Base-by-base conservation (phyloP, 495 filamentous ascomycete species). In the Apodospora peruviana region DNA sequence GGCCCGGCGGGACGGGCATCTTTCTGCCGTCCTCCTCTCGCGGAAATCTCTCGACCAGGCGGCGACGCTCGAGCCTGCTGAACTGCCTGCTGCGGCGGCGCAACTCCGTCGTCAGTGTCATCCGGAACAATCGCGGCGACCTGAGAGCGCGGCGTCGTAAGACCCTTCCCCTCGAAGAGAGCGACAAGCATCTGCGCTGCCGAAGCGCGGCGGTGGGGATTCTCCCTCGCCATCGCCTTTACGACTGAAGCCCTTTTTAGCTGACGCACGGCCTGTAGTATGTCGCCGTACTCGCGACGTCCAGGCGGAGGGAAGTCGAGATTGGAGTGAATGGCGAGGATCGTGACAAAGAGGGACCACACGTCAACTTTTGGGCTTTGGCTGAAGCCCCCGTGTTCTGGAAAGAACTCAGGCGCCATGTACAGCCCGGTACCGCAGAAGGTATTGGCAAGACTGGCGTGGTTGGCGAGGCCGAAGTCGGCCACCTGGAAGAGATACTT, bases 291-390 rank as follows among this genome's bases (percentile, higher is more conserved):
- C 10, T 8, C 16, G 5, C 12, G 9, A n/a, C n/a, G 19, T 23
- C n/a, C n/a, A n/a, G 4, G 18, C 14, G 40, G 40, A 2, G 41
- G 32, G 21, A 25, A 38, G 14, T 40, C 17, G 16, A 44, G 37
- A 3, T 11, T 9, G 8, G 54, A 32, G 45, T 37, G 9, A 18
- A 53, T 40, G 18, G 21, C 40, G 32, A 50, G 11, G 10, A 63
- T 23, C 2, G 52, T 57, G 43, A 51, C 55, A n/a, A 54, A 63
- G n/a, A 61, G 48, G 1, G 57, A 61, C 57, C 57, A 66, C 2
- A 66, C 46, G 22, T 59, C 58, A n/a, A 45, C 23, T 35, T 55
- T 60, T n/a, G 43, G 24, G 8, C 11, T 41, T 9, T 53, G 42
- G 5, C n/a, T 2, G 5, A 4, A 3, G n/a, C n/a, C n/a, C n/a